Evolutionary conservation across 257 asterid genomes (phyloP).

Genomic region (Handroanthus guayacan): DNA sequence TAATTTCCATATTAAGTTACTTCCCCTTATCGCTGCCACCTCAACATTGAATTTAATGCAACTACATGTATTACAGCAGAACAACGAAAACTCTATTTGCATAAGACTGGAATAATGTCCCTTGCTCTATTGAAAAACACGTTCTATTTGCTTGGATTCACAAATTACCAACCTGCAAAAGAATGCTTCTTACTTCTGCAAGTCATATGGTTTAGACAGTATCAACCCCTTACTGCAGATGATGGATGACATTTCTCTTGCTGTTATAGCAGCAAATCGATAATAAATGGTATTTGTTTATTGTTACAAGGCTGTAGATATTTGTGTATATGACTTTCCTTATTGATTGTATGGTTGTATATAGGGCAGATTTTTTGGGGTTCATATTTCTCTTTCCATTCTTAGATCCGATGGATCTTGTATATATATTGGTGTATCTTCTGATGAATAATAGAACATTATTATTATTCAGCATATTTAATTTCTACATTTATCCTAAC

Average conservation of each 20-base stretch:
- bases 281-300: constrained; percentile 6
- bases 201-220: not conserved
- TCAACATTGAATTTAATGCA: constrained; percentile 20
- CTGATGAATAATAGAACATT: no score
- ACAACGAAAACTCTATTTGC: not conserved
- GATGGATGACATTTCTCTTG: constrained; percentile 6
- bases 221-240: not conserved
- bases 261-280: not conserved
- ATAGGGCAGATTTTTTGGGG: no score
- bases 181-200: not conserved
- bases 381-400: no score
- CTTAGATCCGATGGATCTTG: no score
- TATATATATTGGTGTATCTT: no score
- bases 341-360: no score
- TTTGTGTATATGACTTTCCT: no score
- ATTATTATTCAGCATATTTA: no score
- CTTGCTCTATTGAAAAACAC: no score
- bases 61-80: not conserved
- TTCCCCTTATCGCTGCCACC: constrained; percentile 18
- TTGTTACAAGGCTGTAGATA: no score
- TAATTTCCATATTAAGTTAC: not conserved
- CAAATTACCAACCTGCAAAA: not conserved
- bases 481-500: no score
- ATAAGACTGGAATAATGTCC: no score
- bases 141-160: constrained; percentile 1